Conservation (phyloP, 176 grass and related monocot genomes). For the Elymus sibiricus region DNA sequence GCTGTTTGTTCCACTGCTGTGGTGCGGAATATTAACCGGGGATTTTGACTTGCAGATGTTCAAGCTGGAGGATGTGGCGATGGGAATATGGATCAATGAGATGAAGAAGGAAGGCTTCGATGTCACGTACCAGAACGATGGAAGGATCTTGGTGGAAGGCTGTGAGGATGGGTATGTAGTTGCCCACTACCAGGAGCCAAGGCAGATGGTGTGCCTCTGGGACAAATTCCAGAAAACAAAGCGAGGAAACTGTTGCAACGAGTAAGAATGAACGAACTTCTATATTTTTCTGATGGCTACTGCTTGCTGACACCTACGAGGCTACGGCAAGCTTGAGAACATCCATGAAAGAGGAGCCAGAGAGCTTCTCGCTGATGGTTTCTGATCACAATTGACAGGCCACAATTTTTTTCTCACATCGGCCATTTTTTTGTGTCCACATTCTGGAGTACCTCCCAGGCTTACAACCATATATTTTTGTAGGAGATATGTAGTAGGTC, state of each 20-base stretch:
- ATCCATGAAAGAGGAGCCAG: background rate
- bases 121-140: constrained; percentile 76
- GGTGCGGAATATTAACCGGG: constrained; percentile 2
- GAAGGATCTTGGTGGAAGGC: constrained; percentile 67
- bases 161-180: constrained; percentile 87
- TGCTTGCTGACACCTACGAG: background rate
- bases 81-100: constrained; percentile 96
- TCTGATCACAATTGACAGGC: background rate
- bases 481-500: constrained; percentile 22
- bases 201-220: constrained; percentile 95
- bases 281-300: background rate
- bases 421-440: background rate
- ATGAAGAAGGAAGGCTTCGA: constrained; percentile 77
- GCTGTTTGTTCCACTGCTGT: background rate
- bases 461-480: constrained; percentile 2
- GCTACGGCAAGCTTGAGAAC: background rate
- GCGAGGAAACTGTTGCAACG: constrained; percentile 68
- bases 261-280: constrained; percentile 4
- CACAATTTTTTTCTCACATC: constrained; percentile 14
- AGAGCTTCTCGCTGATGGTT: background rate
- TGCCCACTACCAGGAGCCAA: constrained; percentile 96
- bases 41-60: constrained; percentile 74
- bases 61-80: constrained; percentile 98
- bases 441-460: background rate
- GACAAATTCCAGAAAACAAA: constrained; percentile 75